Evolutionary conservation across 495 filamentous ascomycete species (phyloP).

Genomic region (Niebla homalea): DNA sequence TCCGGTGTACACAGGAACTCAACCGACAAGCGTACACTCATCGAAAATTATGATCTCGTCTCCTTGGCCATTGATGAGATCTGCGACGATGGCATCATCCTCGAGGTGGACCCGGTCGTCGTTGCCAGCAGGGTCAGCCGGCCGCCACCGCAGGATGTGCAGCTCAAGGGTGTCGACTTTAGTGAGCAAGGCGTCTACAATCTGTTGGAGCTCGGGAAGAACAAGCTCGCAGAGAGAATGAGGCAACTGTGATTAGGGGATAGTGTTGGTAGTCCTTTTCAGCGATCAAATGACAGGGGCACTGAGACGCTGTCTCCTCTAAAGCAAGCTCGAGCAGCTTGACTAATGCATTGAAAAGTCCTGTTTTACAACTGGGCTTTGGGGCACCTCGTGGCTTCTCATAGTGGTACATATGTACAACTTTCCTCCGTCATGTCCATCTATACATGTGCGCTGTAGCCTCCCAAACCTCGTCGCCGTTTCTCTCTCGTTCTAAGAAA

Average conservation of each 20-base stretch:
- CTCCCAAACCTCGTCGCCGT: constrained; percentile 20
- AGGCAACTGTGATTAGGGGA: constrained; percentile 44
- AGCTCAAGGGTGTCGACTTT: constrained; percentile 84
- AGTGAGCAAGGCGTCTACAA: constrained; percentile 94
- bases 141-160: constrained; percentile 81
- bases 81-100: constrained; percentile 88
- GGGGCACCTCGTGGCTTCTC: too few relatives aligned
- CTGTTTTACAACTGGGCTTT: too few relatives aligned
- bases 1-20: constrained; percentile 47
- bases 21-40: constrained; percentile 90
- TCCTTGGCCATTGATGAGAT: constrained; percentile 91
- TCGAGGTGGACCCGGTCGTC: constrained; percentile 90
- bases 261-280: background rate
- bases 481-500: constrained; percentile 30
- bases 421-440: background rate
- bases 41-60: constrained; percentile 94
- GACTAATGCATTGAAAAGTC: too few relatives aligned
- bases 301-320: too few relatives aligned
- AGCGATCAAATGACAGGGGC: background rate
- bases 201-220: constrained; percentile 87
- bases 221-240: constrained; percentile 80
- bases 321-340: too few relatives aligned
- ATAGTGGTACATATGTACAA: constrained; percentile 11
- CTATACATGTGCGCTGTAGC: constrained; percentile 38
- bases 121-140: constrained; percentile 82